Percentiles rank a stretch among this genome's conserved stretches.
phyloP scores from a whole-genome alignment of 306 rosid species.

The Dalbergia oliveri region DNA sequence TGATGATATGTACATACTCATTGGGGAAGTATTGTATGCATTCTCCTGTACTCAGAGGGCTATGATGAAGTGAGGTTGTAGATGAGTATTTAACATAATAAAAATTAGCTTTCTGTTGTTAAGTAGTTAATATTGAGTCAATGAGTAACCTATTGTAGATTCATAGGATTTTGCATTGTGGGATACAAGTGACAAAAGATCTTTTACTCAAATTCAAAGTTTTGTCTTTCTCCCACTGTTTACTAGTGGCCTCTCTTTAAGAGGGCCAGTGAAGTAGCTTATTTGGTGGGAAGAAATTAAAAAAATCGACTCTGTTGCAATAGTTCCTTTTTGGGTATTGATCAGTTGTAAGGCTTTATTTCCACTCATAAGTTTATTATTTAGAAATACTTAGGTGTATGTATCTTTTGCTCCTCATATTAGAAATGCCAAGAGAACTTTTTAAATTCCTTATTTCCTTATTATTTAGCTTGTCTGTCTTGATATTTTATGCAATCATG shows the following conservation, averaged over 20 bases:
- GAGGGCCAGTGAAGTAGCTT: not conserved
- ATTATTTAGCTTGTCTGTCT: not conserved
- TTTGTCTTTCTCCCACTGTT: not conserved
- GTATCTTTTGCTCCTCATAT: not conserved
- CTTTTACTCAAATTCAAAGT: not conserved
- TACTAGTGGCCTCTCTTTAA: not conserved
- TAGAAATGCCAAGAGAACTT: not conserved
- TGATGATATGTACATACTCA: not conserved
- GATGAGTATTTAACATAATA: not conserved
- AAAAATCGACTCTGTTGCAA: no score
- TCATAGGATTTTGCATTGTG: not conserved
- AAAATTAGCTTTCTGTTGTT: not conserved
- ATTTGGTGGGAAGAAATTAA: no score
- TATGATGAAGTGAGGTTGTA: conserved; percentile 20
- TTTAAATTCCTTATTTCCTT: not conserved
- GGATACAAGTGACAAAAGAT: not conserved
- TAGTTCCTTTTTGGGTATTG: not conserved
- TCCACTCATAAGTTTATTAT: not conserved
- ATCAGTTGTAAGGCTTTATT: conserved; percentile 12
- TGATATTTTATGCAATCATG: conserved; percentile 3
- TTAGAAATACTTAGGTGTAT: not conserved
- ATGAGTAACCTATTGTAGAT: not conserved
- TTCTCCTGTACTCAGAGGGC: not conserved
- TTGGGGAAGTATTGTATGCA: not conserved
- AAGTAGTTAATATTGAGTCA: conserved; percentile 1